Evolutionary conservation across 768 basidiomycete species (phyloP).

Genomic region (Boletus sp.): DNA sequence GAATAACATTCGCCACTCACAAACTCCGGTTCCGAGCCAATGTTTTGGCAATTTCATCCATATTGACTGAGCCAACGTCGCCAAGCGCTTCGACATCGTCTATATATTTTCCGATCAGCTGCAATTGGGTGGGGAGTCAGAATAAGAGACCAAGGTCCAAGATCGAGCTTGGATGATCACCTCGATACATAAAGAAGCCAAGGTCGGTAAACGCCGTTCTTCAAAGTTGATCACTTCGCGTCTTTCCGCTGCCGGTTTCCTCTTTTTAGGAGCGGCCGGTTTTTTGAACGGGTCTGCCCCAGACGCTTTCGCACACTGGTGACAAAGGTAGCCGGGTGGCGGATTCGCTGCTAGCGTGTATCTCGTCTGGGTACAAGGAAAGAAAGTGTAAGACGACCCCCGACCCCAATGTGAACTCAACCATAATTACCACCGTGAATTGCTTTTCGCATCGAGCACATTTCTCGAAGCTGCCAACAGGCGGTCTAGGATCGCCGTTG

Average conservation of each 20-base stretch:
- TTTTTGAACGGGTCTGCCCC: conserved; percentile 89
- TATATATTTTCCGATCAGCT: conserved; percentile 85
- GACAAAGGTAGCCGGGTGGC: conserved; percentile 78
- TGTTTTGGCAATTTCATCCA: conserved; percentile 80
- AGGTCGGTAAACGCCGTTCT: conserved; percentile 60
- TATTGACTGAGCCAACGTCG: conserved; percentile 79
- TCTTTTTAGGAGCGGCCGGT: conserved; percentile 54
- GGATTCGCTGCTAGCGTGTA: conserved; percentile 77
- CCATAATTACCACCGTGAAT: conserved; percentile 77
- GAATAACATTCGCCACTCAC: conserved; percentile 44
- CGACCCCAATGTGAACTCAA: not conserved
- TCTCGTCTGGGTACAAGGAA: conserved; percentile 55
- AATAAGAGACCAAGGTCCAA: not conserved
- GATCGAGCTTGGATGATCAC: conserved; percentile 33
- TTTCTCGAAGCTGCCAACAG: conserved; percentile 72
- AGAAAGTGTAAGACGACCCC: not conserved
- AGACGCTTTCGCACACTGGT: conserved; percentile 73
- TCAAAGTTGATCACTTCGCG: conserved; percentile 68
- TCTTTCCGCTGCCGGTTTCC: conserved; percentile 61
- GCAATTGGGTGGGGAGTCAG: not conserved
- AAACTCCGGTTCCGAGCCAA: conserved; percentile 77
- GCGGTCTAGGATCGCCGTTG: conserved; percentile 45
- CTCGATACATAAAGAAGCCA: conserved; percentile 80
- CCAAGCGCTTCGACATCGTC: conserved; percentile 87
- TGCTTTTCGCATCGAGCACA: conserved; percentile 82